These are phyloP conservation scores for Phylloporus sp. DNA, from an alignment of 768 basidiomycete genomes.

Conservation along the genomic window DNA sequence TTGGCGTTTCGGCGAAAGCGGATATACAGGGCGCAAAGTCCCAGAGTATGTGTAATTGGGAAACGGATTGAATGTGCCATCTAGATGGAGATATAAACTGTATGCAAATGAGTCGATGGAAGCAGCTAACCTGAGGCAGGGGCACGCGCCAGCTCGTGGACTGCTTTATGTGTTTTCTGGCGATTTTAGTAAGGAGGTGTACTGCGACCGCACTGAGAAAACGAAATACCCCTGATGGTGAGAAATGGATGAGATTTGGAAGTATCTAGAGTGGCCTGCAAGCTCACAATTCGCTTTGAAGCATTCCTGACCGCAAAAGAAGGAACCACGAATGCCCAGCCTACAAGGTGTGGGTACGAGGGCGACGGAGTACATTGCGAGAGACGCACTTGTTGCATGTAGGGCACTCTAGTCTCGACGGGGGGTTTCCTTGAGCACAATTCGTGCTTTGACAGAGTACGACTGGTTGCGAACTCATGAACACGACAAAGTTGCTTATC, in stretches of 20 bases:
- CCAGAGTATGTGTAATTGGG: constrained; percentile 76
- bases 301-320: constrained; percentile 93
- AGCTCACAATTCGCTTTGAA: constrained; percentile 91
- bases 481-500: too few species aligned
- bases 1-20: constrained; percentile 69
- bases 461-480: constrained; percentile 35
- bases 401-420: constrained; percentile 86
- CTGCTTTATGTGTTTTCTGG: constrained; percentile 77
- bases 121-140: constrained; percentile 13
- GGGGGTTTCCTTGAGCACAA: constrained; percentile 79
- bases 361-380: neutral
- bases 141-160: constrained; percentile 58
- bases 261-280: neutral
- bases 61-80: constrained; percentile 78
- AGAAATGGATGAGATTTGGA: neutral
- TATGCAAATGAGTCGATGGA: neutral
- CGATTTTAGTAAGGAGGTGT: neutral
- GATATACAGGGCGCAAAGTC: constrained; percentile 74
- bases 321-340: constrained; percentile 76
- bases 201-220: neutral
- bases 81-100: constrained; percentile 32
- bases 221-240: constrained; percentile 23
- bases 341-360: constrained; percentile 37
- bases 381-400: constrained; percentile 80
- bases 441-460: constrained; percentile 61